Conservation (phyloP, 2,329 filamentous ascomycete species). For the Nemania sp. region DNA sequence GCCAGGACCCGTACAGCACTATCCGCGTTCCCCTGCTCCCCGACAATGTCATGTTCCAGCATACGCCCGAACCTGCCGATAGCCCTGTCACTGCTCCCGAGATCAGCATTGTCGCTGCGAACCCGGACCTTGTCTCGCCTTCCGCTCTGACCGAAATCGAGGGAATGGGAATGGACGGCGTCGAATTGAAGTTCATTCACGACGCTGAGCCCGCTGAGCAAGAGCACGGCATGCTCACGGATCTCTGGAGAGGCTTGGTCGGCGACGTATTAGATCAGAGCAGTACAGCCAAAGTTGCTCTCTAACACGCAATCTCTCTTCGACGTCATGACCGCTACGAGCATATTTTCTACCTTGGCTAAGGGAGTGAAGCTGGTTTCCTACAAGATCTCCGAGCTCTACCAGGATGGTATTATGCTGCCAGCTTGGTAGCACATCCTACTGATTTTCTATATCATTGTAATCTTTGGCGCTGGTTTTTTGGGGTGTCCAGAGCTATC, state of each 20-base stretch:
- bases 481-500: too few relatives aligned
- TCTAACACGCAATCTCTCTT: constrained; percentile 22
- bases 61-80: constrained; percentile 48
- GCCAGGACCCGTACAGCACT: constrained; percentile 41
- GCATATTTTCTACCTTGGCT: constrained; percentile 4
- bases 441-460: constrained; percentile 11
- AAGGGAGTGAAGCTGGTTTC: constrained; percentile 9
- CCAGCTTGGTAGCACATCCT: neutral
- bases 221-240: constrained; percentile 52
- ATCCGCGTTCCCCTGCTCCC: constrained; percentile 63
- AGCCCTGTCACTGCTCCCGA: constrained; percentile 47
- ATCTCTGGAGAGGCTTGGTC: constrained; percentile 61
- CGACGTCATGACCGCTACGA: constrained; percentile 22
- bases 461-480: constrained; percentile 21
- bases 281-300: constrained; percentile 36
- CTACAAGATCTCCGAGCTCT: neutral
- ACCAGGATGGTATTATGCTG: neutral
- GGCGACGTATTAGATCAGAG: constrained; percentile 44
- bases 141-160: constrained; percentile 61
- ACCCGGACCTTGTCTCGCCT: constrained; percentile 57
- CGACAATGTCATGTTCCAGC: constrained; percentile 56
- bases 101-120: constrained; percentile 59
- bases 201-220: constrained; percentile 38
- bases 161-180: constrained; percentile 58
- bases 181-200: constrained; percentile 58